Evolutionary conservation across 805 yeast species (phyloP).

Genomic region (Candida sanyiensis): DNA sequence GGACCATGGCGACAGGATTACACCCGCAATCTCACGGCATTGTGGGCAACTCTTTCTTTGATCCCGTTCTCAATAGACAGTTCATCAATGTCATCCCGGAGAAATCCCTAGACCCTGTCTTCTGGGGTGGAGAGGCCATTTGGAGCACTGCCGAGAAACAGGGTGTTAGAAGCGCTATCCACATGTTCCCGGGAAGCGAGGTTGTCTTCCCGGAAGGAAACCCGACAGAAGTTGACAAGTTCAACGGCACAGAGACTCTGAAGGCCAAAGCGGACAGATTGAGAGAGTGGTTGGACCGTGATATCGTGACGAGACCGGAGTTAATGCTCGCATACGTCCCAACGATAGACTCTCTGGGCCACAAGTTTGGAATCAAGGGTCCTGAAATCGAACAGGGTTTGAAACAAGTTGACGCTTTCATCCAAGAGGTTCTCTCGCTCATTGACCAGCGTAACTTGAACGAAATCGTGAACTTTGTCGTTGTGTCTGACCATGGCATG

Average conservation of each 20-base stretch:
- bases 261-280: constrained; percentile 53
- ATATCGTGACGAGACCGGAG: constrained; percentile 58
- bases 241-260: constrained; percentile 57
- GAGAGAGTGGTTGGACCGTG: constrained; percentile 60
- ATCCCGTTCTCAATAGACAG: constrained; percentile 46
- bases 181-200: constrained; percentile 96
- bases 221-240: constrained; percentile 52
- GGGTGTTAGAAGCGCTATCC: constrained; percentile 65
- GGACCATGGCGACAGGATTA: constrained; percentile 84
- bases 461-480: constrained; percentile 62
- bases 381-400: constrained; percentile 48
- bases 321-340: constrained; percentile 75
- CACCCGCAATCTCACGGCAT: constrained; percentile 84
- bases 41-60: constrained; percentile 76
- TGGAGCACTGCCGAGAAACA: constrained; percentile 73
- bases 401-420: constrained; percentile 56
- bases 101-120: constrained; percentile 46
- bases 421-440: constrained; percentile 44
- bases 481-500: constrained; percentile 94
- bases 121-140: constrained; percentile 90
- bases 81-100: constrained; percentile 60
- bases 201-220: constrained; percentile 47
- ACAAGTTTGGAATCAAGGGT: constrained; percentile 64
- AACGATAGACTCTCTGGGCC: constrained; percentile 75
- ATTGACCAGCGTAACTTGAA: constrained; percentile 50